Base-by-base conservation (phyloP, 2,329 filamentous ascomycete species). In the Fusarium sp. region DNA sequence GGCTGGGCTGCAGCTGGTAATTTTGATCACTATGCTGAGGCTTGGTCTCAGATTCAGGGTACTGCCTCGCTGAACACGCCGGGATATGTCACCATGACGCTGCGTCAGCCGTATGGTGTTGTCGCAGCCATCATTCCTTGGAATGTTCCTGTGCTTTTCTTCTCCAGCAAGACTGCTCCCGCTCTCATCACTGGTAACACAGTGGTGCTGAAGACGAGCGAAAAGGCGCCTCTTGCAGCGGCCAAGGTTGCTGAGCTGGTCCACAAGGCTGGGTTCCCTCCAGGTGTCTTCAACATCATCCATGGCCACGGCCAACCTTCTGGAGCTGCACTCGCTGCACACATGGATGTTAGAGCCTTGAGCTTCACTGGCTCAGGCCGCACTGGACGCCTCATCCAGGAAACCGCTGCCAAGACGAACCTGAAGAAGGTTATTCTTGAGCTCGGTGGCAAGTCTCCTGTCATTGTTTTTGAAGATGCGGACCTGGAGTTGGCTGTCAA, bases 321-420 rank as follows among this genome's bases (percentile, higher is more conserved):
- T 1, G 93, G 93, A 17, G 87, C 89, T 5, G 89, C 91, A 1
- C 85, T 96, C 7, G 90, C 91, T 1, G 84, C 87, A 36, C 93
- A 96, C 81, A 85, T 90, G 67, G 88, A 89, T 56, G 88, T 96
- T 33, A 90, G 93, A 74, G 94, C 92, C 78, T 85, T 96, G 58
- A 91, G 91, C 1, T 96, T 96, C 75, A 96, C 94, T 0, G 94
- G 94, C 31, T 93, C 90, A 10, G 92, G 91, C 2, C 86, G 85
- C 3, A 94, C 93, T 0, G 94, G 92, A 1, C 89, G 90, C 64
- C 85, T 91, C 62, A 93, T 96, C 62, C 93, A 94, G 88, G 92
- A 92, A 77, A 87, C 90, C 78, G 92, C 93, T 0, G 87, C 91
- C 6, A 84, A 87, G 2, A 93, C 87, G 6, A 89, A 89, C 70